These are phyloP conservation scores for Rhodotorula sp. DNA, from an alignment of 1,284 basidiomycete species.

Conservation along the genomic window DNA sequence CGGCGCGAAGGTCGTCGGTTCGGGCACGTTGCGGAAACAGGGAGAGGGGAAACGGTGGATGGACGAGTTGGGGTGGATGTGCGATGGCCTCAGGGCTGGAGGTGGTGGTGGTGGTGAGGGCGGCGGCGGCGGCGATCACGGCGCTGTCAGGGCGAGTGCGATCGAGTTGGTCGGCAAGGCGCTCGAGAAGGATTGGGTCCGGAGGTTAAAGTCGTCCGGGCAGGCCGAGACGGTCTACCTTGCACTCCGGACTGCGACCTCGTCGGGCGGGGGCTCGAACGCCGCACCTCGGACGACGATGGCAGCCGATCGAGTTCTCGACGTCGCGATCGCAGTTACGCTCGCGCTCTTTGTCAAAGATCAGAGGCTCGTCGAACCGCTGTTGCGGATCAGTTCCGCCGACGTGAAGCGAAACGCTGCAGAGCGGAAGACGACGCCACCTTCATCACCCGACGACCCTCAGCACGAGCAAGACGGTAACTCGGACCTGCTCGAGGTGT, in stretches of 20 bases:
- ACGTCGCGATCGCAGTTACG: slow-evolving; percentile 23
- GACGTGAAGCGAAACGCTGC: background rate
- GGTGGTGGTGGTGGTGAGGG: background rate
- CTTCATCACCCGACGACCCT: background rate
- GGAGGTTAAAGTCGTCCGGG: slow-evolving; percentile 30
- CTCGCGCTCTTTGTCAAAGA: slow-evolving; percentile 27
- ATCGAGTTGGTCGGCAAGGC: slow-evolving; percentile 30
- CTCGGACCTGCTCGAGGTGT: slow-evolving; percentile 25
- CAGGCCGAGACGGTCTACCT: slow-evolving; percentile 30
- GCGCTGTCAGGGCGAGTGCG: slow-evolving; percentile 25
- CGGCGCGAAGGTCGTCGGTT: slow-evolving; percentile 15
- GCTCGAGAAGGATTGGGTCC: slow-evolving; percentile 28
- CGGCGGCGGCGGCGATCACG: background rate
- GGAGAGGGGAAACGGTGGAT: slow-evolving; percentile 32
- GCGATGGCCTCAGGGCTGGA: slow-evolving; percentile 27
- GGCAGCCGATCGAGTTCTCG: slow-evolving; percentile 15
- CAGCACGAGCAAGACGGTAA: background rate
- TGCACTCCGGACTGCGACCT: slow-evolving; percentile 11
- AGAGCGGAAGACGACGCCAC: background rate
- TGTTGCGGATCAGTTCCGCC: slow-evolving; percentile 20
- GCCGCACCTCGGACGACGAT: background rate
- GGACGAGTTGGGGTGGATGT: slow-evolving; percentile 32
- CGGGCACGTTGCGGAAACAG: slow-evolving; percentile 22
- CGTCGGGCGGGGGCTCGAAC: too few relatives aligned
- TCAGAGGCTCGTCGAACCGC: slow-evolving; percentile 35